These are phyloP conservation scores for Verticillium tricorpus DNA, from an alignment of 2,329 filamentous ascomycete genomes.

Conservation along the genomic window DNA sequence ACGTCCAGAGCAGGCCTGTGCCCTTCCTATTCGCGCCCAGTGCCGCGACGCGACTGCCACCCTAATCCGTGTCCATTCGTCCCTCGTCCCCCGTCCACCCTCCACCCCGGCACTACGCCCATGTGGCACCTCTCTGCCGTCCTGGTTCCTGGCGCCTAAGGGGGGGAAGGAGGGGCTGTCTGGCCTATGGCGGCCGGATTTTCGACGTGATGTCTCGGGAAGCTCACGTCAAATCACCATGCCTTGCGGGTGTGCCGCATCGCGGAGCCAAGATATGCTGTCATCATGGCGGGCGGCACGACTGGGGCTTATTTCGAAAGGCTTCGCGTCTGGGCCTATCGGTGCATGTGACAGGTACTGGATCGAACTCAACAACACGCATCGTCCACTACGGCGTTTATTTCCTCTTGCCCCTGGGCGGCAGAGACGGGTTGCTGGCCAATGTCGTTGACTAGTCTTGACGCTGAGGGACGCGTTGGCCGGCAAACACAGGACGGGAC, in stretches of 20 bases:
- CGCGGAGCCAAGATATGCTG: background rate
- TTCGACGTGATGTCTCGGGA: background rate
- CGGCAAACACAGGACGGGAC: too few species aligned
- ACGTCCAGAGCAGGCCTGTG: background rate
- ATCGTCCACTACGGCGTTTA: too few species aligned
- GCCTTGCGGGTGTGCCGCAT: background rate
- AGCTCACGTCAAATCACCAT: background rate
- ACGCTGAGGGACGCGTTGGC: too few species aligned
- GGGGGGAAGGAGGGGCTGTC: background rate
- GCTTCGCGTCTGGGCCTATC: background rate
- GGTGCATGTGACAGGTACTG: too few species aligned
- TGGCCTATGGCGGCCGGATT: background rate
- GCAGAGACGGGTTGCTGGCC: too few species aligned
- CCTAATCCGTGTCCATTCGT: background rate
- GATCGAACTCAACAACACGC: too few species aligned
- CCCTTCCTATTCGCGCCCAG: background rate
- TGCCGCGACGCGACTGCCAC: background rate
- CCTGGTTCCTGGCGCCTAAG: background rate
- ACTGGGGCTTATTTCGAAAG: background rate
- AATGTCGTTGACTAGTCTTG: too few species aligned
- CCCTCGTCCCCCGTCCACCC: background rate
- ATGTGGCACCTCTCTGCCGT: background rate
- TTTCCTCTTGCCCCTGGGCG: too few species aligned
- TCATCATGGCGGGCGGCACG: background rate
- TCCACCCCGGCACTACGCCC: background rate